A percentile compares a stretch with the other conserved stretches of the same genome.
These are phyloP conservation scores for Zygoascus hellenicus DNA, from an alignment of 1,139 yeast genomes.

Conservation along the genomic window DNA sequence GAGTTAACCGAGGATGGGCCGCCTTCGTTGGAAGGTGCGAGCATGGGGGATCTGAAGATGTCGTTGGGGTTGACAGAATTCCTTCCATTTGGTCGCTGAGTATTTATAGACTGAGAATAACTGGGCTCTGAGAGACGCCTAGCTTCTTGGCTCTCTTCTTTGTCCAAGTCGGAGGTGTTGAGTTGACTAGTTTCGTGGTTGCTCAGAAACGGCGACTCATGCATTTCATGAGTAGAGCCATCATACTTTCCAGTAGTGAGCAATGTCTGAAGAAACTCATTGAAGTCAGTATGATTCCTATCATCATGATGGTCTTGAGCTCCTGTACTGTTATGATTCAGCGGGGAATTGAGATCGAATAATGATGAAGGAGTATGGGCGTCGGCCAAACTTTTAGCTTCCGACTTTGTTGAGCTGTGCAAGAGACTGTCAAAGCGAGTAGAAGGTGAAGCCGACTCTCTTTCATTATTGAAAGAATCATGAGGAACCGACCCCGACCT, in stretches of 20 bases:
- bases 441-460: too few relatives aligned
- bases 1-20: constrained; percentile 6
- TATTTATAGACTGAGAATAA: background rate
- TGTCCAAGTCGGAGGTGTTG: too few relatives aligned
- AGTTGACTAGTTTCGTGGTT: background rate
- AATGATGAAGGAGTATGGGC: background rate
- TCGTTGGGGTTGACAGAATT: constrained; percentile 22
- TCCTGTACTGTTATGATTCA: background rate
- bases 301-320: background rate
- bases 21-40: constrained; percentile 12
- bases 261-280: constrained; percentile 14
- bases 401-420: background rate
- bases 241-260: constrained; percentile 2
- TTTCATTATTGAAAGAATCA: background rate
- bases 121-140: too few relatives aligned
- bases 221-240: constrained; percentile 3
- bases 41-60: constrained; percentile 24
- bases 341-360: constrained; percentile 2
- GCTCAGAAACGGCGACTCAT: constrained; percentile 8
- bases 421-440: too few relatives aligned
- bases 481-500: too few relatives aligned
- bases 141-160: too few relatives aligned
- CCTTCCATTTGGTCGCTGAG: background rate
- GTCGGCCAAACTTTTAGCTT: background rate
- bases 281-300: constrained; percentile 13